Percentiles rank a stretch among this genome's conserved stretches.
Conservation (phyloP, 2,329 filamentous ascomycete species). For the Ceratocystis variospora region DNA sequence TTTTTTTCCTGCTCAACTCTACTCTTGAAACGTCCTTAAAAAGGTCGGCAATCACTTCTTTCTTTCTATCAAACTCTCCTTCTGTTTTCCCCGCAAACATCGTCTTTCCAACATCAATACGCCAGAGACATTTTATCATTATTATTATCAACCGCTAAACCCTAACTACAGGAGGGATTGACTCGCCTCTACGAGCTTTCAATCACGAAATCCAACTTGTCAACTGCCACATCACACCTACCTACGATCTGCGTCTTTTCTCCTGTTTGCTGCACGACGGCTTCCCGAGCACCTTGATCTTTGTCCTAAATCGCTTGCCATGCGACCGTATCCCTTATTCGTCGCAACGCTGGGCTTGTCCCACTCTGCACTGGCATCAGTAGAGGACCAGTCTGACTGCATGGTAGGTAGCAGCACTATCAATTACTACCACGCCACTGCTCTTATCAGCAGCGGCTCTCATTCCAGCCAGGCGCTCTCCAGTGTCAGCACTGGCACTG, state of each 20-base stretch:
- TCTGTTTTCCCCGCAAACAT: not conserved
- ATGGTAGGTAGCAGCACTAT: conserved; percentile 18
- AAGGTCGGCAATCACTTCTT: not conserved
- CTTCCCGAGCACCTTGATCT: too few species aligned
- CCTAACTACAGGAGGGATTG: not conserved
- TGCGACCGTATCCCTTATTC: not conserved
- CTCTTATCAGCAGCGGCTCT: not conserved
- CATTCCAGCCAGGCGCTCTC: not conserved
- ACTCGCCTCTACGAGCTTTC: not conserved
- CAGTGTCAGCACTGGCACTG: too few species aligned
- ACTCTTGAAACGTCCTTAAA: not conserved
- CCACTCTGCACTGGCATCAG: not conserved
- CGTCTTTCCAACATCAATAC: not conserved
- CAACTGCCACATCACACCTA: not conserved
- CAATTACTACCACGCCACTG: conserved; percentile 14
- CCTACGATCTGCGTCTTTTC: too few species aligned
- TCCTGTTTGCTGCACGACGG: too few species aligned
- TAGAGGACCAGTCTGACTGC: not conserved
- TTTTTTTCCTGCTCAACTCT: not conserved
- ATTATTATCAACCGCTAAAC: not conserved
- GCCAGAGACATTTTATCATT: not conserved
- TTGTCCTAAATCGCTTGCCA: not conserved
- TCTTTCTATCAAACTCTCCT: not conserved
- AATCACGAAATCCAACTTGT: not conserved
- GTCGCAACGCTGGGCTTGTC: conserved; percentile 2